Evolutionary conservation across 805 yeast species (phyloP).

Genomic region (Saturnispora kantuleensis): DNA sequence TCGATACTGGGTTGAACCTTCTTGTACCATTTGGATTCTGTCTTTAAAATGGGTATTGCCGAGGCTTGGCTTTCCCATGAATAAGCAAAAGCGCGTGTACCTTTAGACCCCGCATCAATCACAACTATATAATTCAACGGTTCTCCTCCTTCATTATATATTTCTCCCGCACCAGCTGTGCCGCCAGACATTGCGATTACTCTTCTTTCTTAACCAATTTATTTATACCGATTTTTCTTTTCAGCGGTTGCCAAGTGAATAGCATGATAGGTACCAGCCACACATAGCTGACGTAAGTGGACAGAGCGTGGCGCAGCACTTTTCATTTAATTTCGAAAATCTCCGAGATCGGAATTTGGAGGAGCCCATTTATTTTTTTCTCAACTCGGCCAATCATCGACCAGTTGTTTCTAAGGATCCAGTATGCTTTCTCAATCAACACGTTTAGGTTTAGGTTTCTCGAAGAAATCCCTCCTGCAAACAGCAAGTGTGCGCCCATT

Average conservation of each 20-base stretch:
- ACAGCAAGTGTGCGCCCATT: constrained; percentile 13
- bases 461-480: constrained; percentile 9
- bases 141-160: constrained; percentile 29
- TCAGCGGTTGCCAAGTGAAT: too few species aligned
- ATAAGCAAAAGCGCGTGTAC: constrained; percentile 52
- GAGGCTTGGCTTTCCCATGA: constrained; percentile 38
- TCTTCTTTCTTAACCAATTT: too few species aligned
- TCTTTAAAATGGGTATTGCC: constrained; percentile 9
- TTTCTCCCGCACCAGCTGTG: background rate
- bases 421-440: constrained; percentile 13
- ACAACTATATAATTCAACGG: constrained; percentile 54
- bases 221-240: too few species aligned
- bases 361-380: background rate
- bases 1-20: constrained; percentile 49
- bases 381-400: background rate
- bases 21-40: constrained; percentile 34
- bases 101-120: constrained; percentile 59
- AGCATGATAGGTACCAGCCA: background rate
- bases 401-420: background rate
- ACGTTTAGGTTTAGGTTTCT: constrained; percentile 19
- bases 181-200: too few species aligned
- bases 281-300: background rate
- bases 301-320: background rate
- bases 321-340: background rate
- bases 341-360: constrained; percentile 8